Evolutionary conservation across 495 filamentous ascomycete genomes (phyloP).

Genomic region (Barbatosphaeria neglecta): DNA sequence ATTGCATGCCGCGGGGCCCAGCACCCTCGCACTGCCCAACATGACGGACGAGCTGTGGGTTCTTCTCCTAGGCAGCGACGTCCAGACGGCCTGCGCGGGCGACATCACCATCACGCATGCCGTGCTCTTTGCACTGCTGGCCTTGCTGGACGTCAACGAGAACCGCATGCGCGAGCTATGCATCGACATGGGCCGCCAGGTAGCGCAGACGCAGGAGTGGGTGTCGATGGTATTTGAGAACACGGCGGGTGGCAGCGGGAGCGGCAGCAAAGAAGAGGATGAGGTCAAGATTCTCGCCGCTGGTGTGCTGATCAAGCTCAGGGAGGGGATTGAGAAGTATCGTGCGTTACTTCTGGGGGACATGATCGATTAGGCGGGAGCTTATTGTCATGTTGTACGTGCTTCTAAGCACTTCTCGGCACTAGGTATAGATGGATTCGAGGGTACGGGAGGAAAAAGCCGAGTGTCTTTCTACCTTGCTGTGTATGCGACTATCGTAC

Average conservation of each 20-base stretch:
- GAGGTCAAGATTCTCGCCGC: conserved; percentile 63
- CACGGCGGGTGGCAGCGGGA: conserved; percentile 27
- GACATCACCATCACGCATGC: conserved; percentile 59
- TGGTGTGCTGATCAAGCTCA: conserved; percentile 64
- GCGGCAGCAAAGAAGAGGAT: conserved; percentile 42
- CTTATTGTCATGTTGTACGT: too few relatives aligned
- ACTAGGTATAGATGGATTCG: too few relatives aligned
- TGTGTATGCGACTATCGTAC: too few relatives aligned
- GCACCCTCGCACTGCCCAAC: conserved; percentile 47
- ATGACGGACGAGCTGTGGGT: conserved; percentile 65
- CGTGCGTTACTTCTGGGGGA: conserved; percentile 54
- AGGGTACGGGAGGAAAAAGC: too few relatives aligned
- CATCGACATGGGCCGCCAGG: conserved; percentile 40
- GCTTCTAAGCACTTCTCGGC: too few relatives aligned
- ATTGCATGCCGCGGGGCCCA: conserved; percentile 53
- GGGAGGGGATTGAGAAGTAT: conserved; percentile 73
- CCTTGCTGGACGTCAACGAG: conserved; percentile 76
- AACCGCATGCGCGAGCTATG: conserved; percentile 66
- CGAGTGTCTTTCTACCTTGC: too few relatives aligned
- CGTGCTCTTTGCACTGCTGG: conserved; percentile 65
- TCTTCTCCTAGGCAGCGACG: conserved; percentile 38
- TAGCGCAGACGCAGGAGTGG: conserved; percentile 46
- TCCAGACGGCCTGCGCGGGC: conserved; percentile 29
- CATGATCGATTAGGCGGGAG: conserved; percentile 30
- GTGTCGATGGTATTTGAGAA: conserved; percentile 27